Base-by-base conservation (phyloP, 177 flowering plant species). In the Telopea speciosissima region DNA sequence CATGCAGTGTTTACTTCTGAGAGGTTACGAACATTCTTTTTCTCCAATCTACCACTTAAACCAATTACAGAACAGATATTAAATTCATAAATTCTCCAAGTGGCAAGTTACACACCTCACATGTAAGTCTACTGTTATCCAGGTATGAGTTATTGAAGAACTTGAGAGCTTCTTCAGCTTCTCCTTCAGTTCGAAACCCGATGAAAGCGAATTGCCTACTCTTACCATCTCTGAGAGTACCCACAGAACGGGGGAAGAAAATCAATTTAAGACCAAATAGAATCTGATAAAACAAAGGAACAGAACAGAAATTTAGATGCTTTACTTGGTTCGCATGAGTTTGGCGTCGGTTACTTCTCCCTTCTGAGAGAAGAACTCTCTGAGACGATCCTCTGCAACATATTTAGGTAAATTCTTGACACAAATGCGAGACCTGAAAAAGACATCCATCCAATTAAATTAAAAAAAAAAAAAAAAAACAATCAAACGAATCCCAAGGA, bases 331-430 rank as follows among this genome's bases (percentile, higher is more conserved):
- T 16, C 96, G 90, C 84, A 87, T 89, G 61, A 94, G 83, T 82
- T 88, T 90, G 36, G 86, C 90, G 70, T 94, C 98, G 6, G 97
- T 94, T 7, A 92, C 79, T 80, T 94, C 98, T 63, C 98, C 98
- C 79, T 89, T 92, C 81, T 85, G 86, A 24, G 97, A 90, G 75
- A 94, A 92, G 72, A 83, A 79, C 16, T 89, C 96, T 62, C 90
- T 78, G 33, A 94, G 85, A 23, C 92, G 87, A 65, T 90, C 91
- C 79, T 92, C 97, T 0, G 68, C 72, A 1, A 79, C 87, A 60
- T 90, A 67, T 64, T 84, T 87, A 1, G 97, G 98, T 74, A 92
- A 74, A 79, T 89, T 90, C 74, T 92, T 94, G 61, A 94, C 97
- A 64, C 93, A 88, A 70, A 94, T 81, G 13, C 98, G 81, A 13